Evolutionary conservation across 202 grass and related monocot genomes (phyloP).

Genomic region (Zizania palustris): DNA sequence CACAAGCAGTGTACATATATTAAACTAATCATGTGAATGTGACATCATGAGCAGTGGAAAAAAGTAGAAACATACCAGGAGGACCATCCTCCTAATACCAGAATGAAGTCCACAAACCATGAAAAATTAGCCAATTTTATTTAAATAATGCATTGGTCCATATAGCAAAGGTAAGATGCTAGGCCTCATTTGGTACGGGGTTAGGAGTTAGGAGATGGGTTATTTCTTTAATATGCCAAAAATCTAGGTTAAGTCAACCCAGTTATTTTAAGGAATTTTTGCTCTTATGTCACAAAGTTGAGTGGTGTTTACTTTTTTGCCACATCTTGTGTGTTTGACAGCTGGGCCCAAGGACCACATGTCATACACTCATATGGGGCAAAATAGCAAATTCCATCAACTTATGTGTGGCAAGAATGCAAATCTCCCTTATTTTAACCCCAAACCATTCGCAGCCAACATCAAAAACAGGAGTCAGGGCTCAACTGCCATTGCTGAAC

Average conservation of each 20-base stretch:
- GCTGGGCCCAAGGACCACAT: too few species aligned
- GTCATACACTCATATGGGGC: too few species aligned
- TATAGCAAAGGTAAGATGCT: too few species aligned
- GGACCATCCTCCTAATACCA: background rate
- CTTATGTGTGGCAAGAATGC: too few species aligned
- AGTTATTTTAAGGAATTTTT: background rate
- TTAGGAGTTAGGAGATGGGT: background rate
- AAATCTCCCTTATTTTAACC: background rate
- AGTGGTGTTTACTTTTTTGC: too few species aligned
- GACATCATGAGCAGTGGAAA: background rate
- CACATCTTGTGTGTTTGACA: too few species aligned
- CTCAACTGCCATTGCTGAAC: constrained; percentile 16
- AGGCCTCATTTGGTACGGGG: background rate
- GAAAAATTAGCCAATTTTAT: background rate
- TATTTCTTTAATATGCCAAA: background rate
- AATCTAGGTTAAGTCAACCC: background rate
- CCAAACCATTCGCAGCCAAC: background rate
- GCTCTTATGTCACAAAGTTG: too few species aligned
- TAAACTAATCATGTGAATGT: constrained; percentile 6
- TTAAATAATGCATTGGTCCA: too few species aligned
- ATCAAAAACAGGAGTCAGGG: background rate
- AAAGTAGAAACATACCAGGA: constrained; percentile 21
- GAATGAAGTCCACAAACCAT: constrained; percentile 37
- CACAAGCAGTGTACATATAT: constrained; percentile 7
- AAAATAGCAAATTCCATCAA: too few species aligned